Percentiles rank a stretch among this genome's conserved stretches.
Conservation (phyloP, 2,329 filamentous ascomycete species). For the Ophiostoma angusticollis region DNA sequence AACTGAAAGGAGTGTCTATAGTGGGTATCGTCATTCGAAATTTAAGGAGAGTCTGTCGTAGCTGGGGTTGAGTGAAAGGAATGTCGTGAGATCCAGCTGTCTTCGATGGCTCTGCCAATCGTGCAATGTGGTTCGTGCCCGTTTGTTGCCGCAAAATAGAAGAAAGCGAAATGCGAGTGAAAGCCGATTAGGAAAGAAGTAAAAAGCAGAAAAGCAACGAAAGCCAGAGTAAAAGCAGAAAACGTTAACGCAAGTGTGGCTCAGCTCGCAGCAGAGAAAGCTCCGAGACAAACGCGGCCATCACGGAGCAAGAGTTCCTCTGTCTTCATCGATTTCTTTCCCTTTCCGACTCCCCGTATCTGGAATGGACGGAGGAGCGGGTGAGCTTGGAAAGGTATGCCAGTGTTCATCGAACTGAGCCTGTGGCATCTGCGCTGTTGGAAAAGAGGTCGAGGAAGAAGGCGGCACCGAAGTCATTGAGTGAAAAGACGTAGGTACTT, state of each 20-base stretch:
- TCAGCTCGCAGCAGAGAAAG: not conserved
- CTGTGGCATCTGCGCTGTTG: constrained; percentile 26
- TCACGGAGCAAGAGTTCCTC: constrained; percentile 9
- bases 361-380: constrained; percentile 21
- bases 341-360: constrained; percentile 23
- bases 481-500: constrained; percentile 22
- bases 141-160: too few species aligned
- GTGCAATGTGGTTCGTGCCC: too few species aligned
- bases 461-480: constrained; percentile 21
- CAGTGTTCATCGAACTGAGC: constrained; percentile 23
- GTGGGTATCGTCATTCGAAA: constrained; percentile 27
- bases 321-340: constrained; percentile 15
- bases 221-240: constrained; percentile 14
- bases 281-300: too few species aligned
- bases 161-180: too few species aligned
- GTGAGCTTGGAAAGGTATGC: constrained; percentile 25
- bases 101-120: constrained; percentile 15
- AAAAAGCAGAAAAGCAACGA: too few species aligned
- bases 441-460: constrained; percentile 26
- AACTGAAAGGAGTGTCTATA: constrained; percentile 32
- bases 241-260: constrained; percentile 10
- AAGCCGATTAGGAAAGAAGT: constrained; percentile 15
- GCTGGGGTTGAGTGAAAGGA: constrained; percentile 15
- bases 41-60: constrained; percentile 21
- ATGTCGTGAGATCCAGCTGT: constrained; percentile 22